A percentile compares a stretch with the other conserved stretches of the same genome.
These are phyloP conservation scores for Pseudofabraea citricarpa DNA, from an alignment of 2,329 filamentous ascomycete genomes.

Conservation along the genomic window DNA sequence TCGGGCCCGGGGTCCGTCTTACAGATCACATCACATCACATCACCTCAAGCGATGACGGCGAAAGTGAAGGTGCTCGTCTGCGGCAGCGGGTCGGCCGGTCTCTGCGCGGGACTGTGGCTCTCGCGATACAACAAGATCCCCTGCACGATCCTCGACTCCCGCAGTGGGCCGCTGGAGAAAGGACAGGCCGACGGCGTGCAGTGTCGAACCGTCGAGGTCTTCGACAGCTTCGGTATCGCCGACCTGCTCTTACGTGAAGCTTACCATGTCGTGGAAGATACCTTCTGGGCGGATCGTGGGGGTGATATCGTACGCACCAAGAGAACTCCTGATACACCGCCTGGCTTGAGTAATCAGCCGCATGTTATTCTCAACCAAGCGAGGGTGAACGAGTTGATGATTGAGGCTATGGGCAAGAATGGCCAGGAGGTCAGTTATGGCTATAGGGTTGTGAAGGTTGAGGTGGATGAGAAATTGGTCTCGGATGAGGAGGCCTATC, in stretches of 20 bases:
- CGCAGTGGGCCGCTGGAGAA: constrained; percentile 47
- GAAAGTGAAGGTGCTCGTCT: constrained; percentile 51
- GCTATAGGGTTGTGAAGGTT: constrained; percentile 50
- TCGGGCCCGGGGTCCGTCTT: too few relatives aligned
- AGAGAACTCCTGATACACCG: constrained; percentile 57
- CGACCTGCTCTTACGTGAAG: constrained; percentile 58
- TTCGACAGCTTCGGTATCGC: constrained; percentile 54
- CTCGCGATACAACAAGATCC: constrained; percentile 48
- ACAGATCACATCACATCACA: too few relatives aligned
- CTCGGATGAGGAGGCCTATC: constrained; percentile 48
- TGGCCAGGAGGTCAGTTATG: constrained; percentile 53
- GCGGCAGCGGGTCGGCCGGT: constrained; percentile 57
- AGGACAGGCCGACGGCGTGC: constrained; percentile 61
- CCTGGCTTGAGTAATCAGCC: constrained; percentile 57
- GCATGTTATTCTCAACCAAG: constrained; percentile 66
- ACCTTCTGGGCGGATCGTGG: constrained; percentile 51
- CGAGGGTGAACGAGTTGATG: constrained; percentile 62
- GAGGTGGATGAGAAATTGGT: constrained; percentile 44
- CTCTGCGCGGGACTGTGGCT: constrained; percentile 59
- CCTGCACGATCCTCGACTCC: constrained; percentile 53
- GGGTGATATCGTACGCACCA: constrained; percentile 48
- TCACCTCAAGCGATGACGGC: constrained; percentile 10
- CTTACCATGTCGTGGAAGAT: constrained; percentile 63
- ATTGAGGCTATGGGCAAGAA: constrained; percentile 53
- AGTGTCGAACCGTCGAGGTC: constrained; percentile 56